phyloP scores from a whole-genome alignment of 306 rosid genomes.

The Medicago arabica region DNA sequence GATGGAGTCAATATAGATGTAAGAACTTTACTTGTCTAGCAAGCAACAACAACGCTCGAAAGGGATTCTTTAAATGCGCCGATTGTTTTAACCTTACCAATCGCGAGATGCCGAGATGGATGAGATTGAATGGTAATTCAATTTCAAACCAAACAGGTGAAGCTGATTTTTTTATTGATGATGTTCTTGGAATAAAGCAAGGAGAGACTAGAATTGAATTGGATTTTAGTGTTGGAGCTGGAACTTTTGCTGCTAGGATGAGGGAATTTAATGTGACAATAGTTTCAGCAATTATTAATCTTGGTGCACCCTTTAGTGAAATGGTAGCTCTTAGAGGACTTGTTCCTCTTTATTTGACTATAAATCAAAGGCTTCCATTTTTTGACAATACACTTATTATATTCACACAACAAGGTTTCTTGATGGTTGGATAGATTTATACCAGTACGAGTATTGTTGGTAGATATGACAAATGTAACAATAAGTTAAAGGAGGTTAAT shows the following conservation, averaged over 20 bases:
- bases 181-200: conserved; percentile 61
- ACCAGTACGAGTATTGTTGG: too few relatives aligned
- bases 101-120: conserved; percentile 78
- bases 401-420: conserved; percentile 82
- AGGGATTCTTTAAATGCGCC: conserved; percentile 78
- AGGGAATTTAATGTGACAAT: conserved; percentile 70
- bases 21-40: conserved; percentile 75
- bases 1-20: conserved; percentile 78
- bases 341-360: conserved; percentile 69
- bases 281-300: conserved; percentile 67
- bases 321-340: conserved; percentile 81
- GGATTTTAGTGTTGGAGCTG: conserved; percentile 81
- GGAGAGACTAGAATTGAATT: conserved; percentile 72
- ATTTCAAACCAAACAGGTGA: conserved; percentile 32
- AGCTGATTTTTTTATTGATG: conserved; percentile 61
- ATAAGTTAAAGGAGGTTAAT: too few relatives aligned
- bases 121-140: conserved; percentile 34
- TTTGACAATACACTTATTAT: conserved; percentile 73
- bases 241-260: conserved; percentile 83
- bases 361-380: conserved; percentile 78
- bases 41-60: conserved; percentile 39
- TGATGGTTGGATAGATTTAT: conserved; percentile 85
- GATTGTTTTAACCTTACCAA: conserved; percentile 71
- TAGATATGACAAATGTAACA: too few relatives aligned
- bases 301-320: conserved; percentile 83